Percentiles rank a stretch among this genome's conserved stretches.
Evolutionary conservation across 2,329 filamentous ascomycete species (phyloP).

Genomic region (Alternaria gansuensis): DNA sequence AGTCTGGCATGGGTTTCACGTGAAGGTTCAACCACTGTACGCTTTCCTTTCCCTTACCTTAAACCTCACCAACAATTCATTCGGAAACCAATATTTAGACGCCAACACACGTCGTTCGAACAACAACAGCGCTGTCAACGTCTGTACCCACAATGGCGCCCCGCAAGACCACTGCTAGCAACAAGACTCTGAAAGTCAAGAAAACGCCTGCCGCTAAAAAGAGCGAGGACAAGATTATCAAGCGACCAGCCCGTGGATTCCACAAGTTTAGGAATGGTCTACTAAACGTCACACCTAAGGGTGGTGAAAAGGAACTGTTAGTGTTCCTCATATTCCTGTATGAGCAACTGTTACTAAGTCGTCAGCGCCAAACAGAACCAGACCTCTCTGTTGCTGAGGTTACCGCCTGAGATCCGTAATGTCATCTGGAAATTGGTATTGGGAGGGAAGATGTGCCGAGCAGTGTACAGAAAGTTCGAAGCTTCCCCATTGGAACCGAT

Average conservation of each 20-base stretch:
- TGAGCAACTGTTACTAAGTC: neutral
- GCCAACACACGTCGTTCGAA: neutral
- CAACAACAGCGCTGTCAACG: neutral
- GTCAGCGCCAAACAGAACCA: conserved; percentile 21
- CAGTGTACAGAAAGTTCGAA: neutral
- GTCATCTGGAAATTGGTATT: conserved; percentile 27
- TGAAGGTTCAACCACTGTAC: no score
- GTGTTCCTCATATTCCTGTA: neutral
- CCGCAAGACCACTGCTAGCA: neutral
- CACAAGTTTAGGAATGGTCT: conserved; percentile 28
- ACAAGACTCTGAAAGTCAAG: conserved; percentile 3
- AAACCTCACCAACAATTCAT: neutral
- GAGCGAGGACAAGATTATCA: conserved; percentile 12
- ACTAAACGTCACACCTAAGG: conserved; percentile 28
- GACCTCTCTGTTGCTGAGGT: conserved; percentile 22
- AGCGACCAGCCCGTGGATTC: conserved; percentile 27
- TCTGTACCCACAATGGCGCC: conserved; percentile 7
- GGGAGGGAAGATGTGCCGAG: conserved; percentile 14
- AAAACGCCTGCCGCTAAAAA: conserved; percentile 1
- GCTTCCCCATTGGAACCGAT: neutral
- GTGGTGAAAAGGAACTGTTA: conserved; percentile 22
- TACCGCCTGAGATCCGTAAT: conserved; percentile 29
- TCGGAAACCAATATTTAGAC: neutral
- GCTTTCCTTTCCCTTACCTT: neutral
- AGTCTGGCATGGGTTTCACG: neutral